These are phyloP conservation scores for Tagetes erecta DNA, from an alignment of 129 eudicot species.

Conservation along the genomic window DNA sequence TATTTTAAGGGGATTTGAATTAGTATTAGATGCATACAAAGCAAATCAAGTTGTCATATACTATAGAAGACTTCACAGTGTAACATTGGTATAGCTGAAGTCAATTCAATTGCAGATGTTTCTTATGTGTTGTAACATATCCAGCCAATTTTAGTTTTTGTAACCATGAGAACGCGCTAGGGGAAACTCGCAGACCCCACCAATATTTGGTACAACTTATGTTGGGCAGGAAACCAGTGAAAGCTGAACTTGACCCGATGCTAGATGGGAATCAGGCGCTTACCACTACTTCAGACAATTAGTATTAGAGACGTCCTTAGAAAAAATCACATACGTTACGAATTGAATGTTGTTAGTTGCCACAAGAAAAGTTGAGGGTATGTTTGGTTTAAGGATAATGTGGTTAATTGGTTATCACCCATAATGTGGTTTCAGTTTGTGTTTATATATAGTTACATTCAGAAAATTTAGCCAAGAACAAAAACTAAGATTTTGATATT, in stretches of 20 bases:
- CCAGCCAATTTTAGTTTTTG: background rate
- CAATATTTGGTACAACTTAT: background rate
- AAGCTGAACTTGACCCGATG: background rate
- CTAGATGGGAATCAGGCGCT: background rate
- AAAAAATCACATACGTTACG: background rate
- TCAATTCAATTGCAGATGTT: constrained; percentile 21
- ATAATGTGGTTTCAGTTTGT: background rate
- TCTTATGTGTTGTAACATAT: constrained; percentile 20
- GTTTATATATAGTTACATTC: background rate
- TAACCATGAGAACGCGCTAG: background rate
- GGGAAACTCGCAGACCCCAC: background rate
- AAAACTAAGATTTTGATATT: background rate
- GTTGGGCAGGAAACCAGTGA: background rate
- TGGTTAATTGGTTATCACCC: background rate
- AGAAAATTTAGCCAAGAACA: background rate
- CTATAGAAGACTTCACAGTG: constrained; percentile 7
- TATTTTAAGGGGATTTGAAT: constrained; percentile 8
- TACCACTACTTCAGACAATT: background rate
- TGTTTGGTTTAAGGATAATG: background rate
- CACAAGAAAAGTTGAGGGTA: background rate
- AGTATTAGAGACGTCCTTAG: background rate
- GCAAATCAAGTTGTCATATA: constrained; percentile 14
- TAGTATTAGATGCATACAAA: constrained; percentile 26
- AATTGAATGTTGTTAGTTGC: background rate
- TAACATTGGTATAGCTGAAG: constrained; percentile 21